phyloP scores from a whole-genome alignment of 2,329 filamentous ascomycete species.

The Bipolaris victoriae region DNA sequence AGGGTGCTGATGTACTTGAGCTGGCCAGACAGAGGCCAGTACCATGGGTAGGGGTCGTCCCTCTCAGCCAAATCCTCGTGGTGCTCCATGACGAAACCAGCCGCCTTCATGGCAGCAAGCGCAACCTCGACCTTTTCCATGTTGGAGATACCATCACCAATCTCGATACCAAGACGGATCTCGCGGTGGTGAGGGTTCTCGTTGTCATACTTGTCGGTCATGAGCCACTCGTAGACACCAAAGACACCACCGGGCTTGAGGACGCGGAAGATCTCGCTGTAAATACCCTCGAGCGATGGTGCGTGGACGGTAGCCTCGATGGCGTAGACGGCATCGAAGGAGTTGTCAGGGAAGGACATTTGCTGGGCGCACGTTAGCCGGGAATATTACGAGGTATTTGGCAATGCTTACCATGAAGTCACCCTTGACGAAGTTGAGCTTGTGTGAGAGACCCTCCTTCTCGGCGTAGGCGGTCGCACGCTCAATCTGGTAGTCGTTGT shows the following conservation, averaged over 20 bases:
- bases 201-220: conserved; percentile 96
- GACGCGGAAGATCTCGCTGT: conserved; percentile 91
- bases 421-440: conserved; percentile 88
- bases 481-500: conserved; percentile 99
- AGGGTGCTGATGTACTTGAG: conserved; percentile 81
- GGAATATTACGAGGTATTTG: neutral
- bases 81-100: conserved; percentile 82
- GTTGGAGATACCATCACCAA: conserved; percentile 95
- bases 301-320: conserved; percentile 98
- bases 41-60: conserved; percentile 82
- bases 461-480: conserved; percentile 84
- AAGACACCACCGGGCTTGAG: conserved; percentile 96
- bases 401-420: conserved; percentile 78
- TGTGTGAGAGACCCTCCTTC: conserved; percentile 79
- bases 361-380: conserved; percentile 60
- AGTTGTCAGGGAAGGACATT: conserved; percentile 92
- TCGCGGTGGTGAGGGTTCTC: conserved; percentile 83
- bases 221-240: conserved; percentile 98
- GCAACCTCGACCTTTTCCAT: conserved; percentile 90
- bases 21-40: conserved; percentile 87
- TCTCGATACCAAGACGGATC: conserved; percentile 93
- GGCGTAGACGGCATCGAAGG: conserved; percentile 93
- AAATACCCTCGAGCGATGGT: conserved; percentile 86
- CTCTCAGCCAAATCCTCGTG: conserved; percentile 86
- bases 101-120: conserved; percentile 79